phyloP scores from a whole-genome alignment of 2,329 filamentous ascomycete genomes.

The Incumbomyces delicatus region DNA sequence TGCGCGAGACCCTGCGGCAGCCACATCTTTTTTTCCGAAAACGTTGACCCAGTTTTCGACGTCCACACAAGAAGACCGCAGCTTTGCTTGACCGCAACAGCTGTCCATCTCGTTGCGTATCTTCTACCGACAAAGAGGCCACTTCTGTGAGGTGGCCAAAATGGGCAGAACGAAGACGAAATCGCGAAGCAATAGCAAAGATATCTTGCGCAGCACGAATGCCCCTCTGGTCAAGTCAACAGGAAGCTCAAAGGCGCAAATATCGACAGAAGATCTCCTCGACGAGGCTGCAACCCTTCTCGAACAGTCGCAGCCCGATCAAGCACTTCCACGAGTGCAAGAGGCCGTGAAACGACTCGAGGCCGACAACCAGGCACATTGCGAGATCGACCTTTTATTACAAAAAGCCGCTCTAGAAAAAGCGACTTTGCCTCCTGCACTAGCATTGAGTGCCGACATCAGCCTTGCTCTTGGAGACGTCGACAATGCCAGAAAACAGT shows the following conservation, averaged over 20 bases:
- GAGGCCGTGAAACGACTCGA: constrained; percentile 36
- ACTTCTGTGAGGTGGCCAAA: neutral
- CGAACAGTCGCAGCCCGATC: constrained; percentile 49
- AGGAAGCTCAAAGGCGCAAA: constrained; percentile 29
- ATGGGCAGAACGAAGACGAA: constrained; percentile 6
- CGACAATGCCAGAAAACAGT: constrained; percentile 62
- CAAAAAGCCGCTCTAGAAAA: constrained; percentile 17
- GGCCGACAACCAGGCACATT: constrained; percentile 23
- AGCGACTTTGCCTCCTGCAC: constrained; percentile 38
- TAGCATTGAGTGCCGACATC: constrained; percentile 73
- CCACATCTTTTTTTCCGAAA: neutral
- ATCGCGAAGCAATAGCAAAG: constrained; percentile 6
- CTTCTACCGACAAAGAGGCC: too few species aligned
- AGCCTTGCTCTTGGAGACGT: constrained; percentile 73
- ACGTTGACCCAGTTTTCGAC: too few species aligned
- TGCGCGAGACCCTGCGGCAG: neutral
- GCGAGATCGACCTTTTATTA: constrained; percentile 15
- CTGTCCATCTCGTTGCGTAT: too few species aligned
- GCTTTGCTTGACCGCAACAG: too few species aligned
- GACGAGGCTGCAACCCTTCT: constrained; percentile 47
- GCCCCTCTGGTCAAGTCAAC: constrained; percentile 4
- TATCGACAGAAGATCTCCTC: constrained; percentile 47
- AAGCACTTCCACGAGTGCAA: constrained; percentile 46
- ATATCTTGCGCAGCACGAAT: constrained; percentile 4
- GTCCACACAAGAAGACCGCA: too few species aligned